Percentiles rank a stretch among this genome's conserved stretches.
These are phyloP conservation scores for Dendryphion nanum DNA, from an alignment of 2,329 filamentous ascomycete species.

Conservation along the genomic window DNA sequence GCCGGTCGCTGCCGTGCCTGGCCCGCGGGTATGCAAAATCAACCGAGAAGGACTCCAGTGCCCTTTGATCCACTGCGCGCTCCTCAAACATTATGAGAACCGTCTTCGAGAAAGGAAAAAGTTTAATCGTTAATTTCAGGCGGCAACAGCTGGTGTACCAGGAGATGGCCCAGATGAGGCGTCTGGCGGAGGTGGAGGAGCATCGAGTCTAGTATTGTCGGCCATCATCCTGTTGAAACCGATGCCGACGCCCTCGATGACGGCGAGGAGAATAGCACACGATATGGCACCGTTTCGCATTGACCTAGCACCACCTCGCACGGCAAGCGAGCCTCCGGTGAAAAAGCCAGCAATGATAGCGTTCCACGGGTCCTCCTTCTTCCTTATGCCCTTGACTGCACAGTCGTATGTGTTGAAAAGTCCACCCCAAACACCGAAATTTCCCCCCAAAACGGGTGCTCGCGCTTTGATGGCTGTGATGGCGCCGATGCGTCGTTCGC, in stretches of 20 bases:
- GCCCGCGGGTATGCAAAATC: constrained; percentile 5
- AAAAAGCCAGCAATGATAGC: constrained; percentile 95
- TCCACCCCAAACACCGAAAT: constrained; percentile 95
- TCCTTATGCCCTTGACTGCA: constrained; percentile 76
- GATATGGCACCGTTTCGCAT: constrained; percentile 92
- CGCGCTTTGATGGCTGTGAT: constrained; percentile 95
- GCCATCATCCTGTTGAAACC: constrained; percentile 91
- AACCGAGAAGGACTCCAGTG: background rate
- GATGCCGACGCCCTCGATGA: constrained; percentile 95
- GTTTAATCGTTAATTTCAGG: background rate
- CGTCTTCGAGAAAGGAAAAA: background rate
- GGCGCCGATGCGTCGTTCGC: constrained; percentile 86
- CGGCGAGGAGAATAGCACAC: constrained; percentile 85
- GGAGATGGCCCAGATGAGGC: background rate
- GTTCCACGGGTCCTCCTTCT: constrained; percentile 97
- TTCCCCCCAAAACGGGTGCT: constrained; percentile 89
- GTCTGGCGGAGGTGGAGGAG: constrained; percentile 39
- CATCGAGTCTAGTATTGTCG: constrained; percentile 75
- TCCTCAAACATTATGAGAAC: background rate
- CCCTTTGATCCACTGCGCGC: background rate
- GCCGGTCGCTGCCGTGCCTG: constrained; percentile 6
- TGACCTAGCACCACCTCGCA: constrained; percentile 84
- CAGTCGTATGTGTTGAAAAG: constrained; percentile 94
- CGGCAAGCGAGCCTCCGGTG: constrained; percentile 77
- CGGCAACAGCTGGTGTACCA: constrained; percentile 1